phyloP scores from a whole-genome alignment of 805 yeast genomes.

The Wilhelminamyces savonicus region DNA sequence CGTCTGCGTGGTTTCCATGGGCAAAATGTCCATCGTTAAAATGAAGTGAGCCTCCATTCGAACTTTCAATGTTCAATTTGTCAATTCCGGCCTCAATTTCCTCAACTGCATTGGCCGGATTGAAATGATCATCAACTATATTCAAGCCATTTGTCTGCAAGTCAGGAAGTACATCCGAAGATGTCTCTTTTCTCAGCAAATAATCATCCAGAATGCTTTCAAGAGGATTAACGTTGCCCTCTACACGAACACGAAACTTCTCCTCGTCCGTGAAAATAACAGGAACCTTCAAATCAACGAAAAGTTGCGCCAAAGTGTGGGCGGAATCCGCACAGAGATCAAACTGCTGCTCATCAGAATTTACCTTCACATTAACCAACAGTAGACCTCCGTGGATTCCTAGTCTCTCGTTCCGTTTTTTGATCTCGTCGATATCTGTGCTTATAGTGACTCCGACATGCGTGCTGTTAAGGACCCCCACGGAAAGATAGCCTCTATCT shows the following conservation, averaged over 20 bases:
- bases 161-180: too few species aligned
- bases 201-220: too few species aligned
- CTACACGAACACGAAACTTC: constrained; percentile 51
- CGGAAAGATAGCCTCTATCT: constrained; percentile 45
- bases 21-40: constrained; percentile 24
- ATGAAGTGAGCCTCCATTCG: constrained; percentile 1
- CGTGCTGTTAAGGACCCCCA: constrained; percentile 41
- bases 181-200: too few species aligned
- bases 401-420: constrained; percentile 9
- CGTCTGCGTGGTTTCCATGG: too few species aligned
- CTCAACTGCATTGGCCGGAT: too few species aligned
- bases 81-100: too few species aligned
- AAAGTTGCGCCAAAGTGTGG: constrained; percentile 59
- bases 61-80: too few species aligned
- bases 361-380: constrained; percentile 38
- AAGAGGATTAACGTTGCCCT: too few species aligned
- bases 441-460: constrained; percentile 28
- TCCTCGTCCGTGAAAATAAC: constrained; percentile 52
- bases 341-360: constrained; percentile 41
- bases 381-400: constrained; percentile 18
- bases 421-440: constrained; percentile 15
- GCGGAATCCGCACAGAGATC: constrained; percentile 82
- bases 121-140: too few species aligned
- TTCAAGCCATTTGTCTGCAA: too few species aligned
- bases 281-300: constrained; percentile 70